Evolutionary conservation across 768 basidiomycete genomes (phyloP), one percentile per base, ranked within the genome.

Genomic region (Boletales sp.): DNA sequence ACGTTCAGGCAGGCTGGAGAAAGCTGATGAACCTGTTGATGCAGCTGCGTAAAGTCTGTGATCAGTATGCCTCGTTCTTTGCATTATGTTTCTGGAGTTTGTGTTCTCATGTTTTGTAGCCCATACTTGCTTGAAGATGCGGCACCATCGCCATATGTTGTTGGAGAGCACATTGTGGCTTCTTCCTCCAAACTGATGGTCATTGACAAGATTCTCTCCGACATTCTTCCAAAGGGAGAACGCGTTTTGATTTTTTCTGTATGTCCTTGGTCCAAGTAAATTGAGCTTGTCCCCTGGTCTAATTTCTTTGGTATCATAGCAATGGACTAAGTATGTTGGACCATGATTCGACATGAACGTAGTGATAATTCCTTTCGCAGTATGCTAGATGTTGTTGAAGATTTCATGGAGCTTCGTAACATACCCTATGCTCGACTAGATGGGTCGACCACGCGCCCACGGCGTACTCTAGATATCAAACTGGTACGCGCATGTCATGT

Each of bases 321-420:
- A 83, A 80, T 83, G 79, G 79, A 81, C 78, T 2, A 69, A 62
- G 80, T 78, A 57, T 48, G 66, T 51, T 12, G 5, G 1, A 2
- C 8, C 1, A 17, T 35, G 11, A 12, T 28, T 42, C 10, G 17
- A 18, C 18, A 44, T 39, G 12, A 36, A 49, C 7, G 0, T 5
- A 13, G 28, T 40, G 8, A 2, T 57, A 28, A 35, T 21, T 2
- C 12, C 44, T 61, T 50, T 12, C 57, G 41, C 44, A 81, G 82
- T 46, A 86, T 87, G 80, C 75, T 89, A 49, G 81, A 87, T 51
- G 59, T 84, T 34, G 61, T 88, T 5, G 84, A 86, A 58, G 87
- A 89, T 53, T 83, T 80, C 63, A 74, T 87, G 72, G 68, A 69
- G 12, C 68, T 84, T 43, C 75, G 84, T n/a, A 59, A 60, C 3